phyloP scores from a whole-genome alignment of 805 yeast species.

The Cyberlindnera subsufficiens region DNA sequence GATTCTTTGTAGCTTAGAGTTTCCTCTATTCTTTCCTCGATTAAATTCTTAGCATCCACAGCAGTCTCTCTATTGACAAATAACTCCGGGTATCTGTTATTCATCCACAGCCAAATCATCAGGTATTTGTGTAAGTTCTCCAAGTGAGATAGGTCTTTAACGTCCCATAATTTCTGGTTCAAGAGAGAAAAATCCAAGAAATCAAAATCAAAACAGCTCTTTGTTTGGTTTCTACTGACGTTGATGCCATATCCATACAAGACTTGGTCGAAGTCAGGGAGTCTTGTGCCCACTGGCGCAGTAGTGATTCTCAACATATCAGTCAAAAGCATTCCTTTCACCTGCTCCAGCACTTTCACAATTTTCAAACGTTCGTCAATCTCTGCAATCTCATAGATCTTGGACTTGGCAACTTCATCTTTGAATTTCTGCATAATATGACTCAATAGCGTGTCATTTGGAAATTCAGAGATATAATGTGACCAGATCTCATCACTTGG shows the following conservation, averaged over 20 bases:
- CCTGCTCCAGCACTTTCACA: slow-evolving; percentile 34
- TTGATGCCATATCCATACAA: slow-evolving; percentile 45
- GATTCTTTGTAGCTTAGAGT: slow-evolving; percentile 20
- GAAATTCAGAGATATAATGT: slow-evolving; percentile 55
- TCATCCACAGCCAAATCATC: slow-evolving; percentile 75
- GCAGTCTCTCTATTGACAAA: slow-evolving; percentile 78
- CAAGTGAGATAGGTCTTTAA: slow-evolving; percentile 22
- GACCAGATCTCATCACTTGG: slow-evolving; percentile 74
- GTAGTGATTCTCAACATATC: slow-evolving; percentile 54
- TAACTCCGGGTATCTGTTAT: slow-evolving; percentile 78
- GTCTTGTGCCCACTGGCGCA: slow-evolving; percentile 51
- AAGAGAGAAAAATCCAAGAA: slow-evolving; percentile 10
- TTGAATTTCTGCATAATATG: slow-evolving; percentile 43
- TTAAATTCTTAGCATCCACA: slow-evolving; percentile 55
- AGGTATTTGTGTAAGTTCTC: slow-evolving; percentile 68
- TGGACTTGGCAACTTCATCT: slow-evolving; percentile 27
- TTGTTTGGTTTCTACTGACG: slow-evolving; percentile 33
- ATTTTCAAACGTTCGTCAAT: slow-evolving; percentile 31
- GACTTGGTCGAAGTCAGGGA: slow-evolving; percentile 39
- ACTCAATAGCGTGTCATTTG: slow-evolving; percentile 40
- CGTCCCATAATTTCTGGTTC: slow-evolving; percentile 1
- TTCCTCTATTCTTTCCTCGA: slow-evolving; percentile 47
- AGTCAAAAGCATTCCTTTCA: slow-evolving; percentile 39
- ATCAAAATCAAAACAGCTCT: slow-evolving; percentile 48
- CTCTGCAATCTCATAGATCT: slow-evolving; percentile 32